A percentile compares a stretch with the other conserved stretches of the same genome.
Evolutionary conservation across 345 rosid species (phyloP).

Genomic region (Noccaea bulbosa): DNA sequence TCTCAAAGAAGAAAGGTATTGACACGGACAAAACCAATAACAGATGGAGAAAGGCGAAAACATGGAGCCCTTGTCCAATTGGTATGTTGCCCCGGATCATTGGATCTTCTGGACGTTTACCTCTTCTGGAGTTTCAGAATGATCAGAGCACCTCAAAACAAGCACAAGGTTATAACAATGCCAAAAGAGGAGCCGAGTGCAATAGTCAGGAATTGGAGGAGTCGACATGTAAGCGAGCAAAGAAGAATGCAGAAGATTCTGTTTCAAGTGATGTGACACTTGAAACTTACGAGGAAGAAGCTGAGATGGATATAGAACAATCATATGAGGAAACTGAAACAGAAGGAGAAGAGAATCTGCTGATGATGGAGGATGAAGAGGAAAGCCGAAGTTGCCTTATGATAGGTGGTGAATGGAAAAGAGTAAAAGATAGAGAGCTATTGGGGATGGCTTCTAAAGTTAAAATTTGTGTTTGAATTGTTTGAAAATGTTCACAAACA

Average conservation of each 20-base stretch:
- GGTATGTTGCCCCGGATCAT: constrained; percentile 72
- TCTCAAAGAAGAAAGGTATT: constrained; percentile 41
- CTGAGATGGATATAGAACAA: constrained; percentile 42
- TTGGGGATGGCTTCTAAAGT: constrained; percentile 50
- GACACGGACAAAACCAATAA: constrained; percentile 38
- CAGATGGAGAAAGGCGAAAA: constrained; percentile 62
- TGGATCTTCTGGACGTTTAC: constrained; percentile 68
- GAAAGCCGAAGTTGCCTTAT: constrained; percentile 50
- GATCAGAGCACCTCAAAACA: constrained; percentile 37
- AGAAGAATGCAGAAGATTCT: constrained; percentile 43
- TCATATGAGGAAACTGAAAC: constrained; percentile 37
- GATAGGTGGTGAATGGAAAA: constrained; percentile 64
- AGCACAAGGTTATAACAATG: constrained; percentile 33
- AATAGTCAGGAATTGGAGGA: constrained; percentile 25
- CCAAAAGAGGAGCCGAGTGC: constrained; percentile 46
- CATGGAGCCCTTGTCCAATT: constrained; percentile 87
- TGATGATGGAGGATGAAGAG: constrained; percentile 23
- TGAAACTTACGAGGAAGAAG: constrained; percentile 22
- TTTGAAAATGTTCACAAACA: background rate
- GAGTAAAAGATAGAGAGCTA: constrained; percentile 51
- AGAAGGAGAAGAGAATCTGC: constrained; percentile 35
- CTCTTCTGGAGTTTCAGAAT: constrained; percentile 54
- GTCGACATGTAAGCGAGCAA: constrained; percentile 47
- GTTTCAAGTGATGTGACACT: constrained; percentile 24
- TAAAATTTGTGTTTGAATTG: constrained; percentile 48